A percentile compares a stretch with the other conserved stretches of the same genome.
Conservation (phyloP, 1,284 basidiomycete species). For the Ganoderma resinaceum region DNA sequence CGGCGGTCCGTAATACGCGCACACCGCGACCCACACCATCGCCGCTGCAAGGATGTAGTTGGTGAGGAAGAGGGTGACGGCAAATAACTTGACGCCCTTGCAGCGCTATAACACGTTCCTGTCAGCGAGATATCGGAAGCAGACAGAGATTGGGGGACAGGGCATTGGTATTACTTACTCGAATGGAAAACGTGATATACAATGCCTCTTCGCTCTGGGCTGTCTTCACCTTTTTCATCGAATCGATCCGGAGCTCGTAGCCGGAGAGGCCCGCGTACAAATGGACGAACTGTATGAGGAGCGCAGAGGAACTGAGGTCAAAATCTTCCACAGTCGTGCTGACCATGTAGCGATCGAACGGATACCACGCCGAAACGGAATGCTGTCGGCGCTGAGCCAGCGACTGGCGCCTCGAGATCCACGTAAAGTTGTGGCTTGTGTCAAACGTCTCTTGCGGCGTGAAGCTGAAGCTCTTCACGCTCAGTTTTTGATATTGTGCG, state of each 20-base stretch:
- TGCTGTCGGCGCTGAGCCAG: constrained; percentile 14
- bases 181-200: constrained; percentile 11
- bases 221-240: constrained; percentile 8
- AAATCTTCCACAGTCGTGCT: constrained; percentile 16
- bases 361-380: constrained; percentile 20
- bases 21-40: constrained; percentile 21
- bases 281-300: constrained; percentile 9
- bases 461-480: background rate
- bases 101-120: background rate
- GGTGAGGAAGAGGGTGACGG: constrained; percentile 18
- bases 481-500: background rate
- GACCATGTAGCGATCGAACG: constrained; percentile 14
- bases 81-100: constrained; percentile 15
- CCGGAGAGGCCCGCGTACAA: constrained; percentile 18
- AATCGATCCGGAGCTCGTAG: constrained; percentile 1
- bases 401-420: constrained; percentile 8
- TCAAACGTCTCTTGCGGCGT: constrained; percentile 16
- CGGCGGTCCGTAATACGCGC: constrained; percentile 12
- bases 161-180: background rate
- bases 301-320: background rate
- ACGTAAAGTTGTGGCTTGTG: constrained; percentile 16
- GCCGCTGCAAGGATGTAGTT: constrained; percentile 19
- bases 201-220: constrained; percentile 9
- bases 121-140: background rate
- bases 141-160: background rate